Conservation (phyloP, 352 stramenopile species). For the Phytophthora rubi region DNA sequence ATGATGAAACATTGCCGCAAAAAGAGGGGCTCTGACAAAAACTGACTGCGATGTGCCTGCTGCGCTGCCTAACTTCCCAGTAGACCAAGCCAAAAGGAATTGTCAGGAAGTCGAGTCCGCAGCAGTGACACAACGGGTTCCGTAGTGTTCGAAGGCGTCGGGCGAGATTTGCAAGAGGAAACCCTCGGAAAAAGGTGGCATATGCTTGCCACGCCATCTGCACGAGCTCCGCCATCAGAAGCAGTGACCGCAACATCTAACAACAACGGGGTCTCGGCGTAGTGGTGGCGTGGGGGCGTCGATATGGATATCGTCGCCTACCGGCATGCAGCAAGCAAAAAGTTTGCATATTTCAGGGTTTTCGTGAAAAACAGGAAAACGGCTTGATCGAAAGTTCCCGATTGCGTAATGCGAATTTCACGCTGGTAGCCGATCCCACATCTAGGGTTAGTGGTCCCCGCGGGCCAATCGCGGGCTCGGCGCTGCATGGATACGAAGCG, state of each 20-base stretch:
- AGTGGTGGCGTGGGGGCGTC: not conserved
- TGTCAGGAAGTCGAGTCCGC: conserved; percentile 1
- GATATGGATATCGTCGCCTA: too few relatives aligned
- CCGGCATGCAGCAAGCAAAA: not conserved
- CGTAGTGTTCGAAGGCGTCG: conserved; percentile 11
- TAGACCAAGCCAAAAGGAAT: not conserved
- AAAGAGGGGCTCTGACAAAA: not conserved
- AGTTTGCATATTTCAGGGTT: too few relatives aligned
- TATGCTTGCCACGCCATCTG: conserved; percentile 16
- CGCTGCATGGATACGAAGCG: conserved; percentile 35
- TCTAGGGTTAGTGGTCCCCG: conserved; percentile 9
- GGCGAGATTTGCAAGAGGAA: conserved; percentile 10
- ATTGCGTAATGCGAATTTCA: not conserved
- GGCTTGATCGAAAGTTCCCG: not conserved
- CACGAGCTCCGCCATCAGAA: not conserved
- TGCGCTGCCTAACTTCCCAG: not conserved
- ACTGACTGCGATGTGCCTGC: not conserved
- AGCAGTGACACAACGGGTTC: conserved; percentile 6
- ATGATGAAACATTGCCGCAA: not conserved
- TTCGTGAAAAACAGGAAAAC: not conserved
- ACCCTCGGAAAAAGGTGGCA: conserved; percentile 10
- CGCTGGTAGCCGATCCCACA: conserved; percentile 10
- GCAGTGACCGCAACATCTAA: not conserved
- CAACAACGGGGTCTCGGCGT: not conserved
- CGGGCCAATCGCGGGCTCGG: conserved; percentile 18